Evolutionary conservation across 495 filamentous ascomycete genomes (phyloP).

Genomic region (Hypoxylon trugodes): DNA sequence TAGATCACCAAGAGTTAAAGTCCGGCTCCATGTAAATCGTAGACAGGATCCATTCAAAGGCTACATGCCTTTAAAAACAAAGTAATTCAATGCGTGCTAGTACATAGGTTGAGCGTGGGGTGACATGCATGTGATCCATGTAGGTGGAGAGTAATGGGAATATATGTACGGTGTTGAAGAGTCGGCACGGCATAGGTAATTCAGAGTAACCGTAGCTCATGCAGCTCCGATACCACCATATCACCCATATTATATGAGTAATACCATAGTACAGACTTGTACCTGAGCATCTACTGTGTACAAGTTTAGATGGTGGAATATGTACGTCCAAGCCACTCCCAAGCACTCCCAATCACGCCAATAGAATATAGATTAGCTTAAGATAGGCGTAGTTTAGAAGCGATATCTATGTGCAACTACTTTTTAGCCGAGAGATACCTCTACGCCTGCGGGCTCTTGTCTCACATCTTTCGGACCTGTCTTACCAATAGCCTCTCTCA

Average conservation of each 20-base stretch:
- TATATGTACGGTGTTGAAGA: neutral
- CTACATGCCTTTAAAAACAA: neutral
- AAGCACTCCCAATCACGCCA: too few species aligned
- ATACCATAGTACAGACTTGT: too few species aligned
- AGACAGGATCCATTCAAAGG: constrained; percentile 1
- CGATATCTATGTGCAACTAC: neutral
- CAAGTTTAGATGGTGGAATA: too few species aligned
- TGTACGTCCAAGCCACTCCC: too few species aligned
- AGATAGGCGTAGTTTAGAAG: too few species aligned
- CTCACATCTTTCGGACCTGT: constrained; percentile 26
- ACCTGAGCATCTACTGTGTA: too few species aligned
- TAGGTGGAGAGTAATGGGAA: too few species aligned
- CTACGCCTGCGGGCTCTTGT: constrained; percentile 19
- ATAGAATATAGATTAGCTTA: too few species aligned
- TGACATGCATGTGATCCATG: constrained; percentile 16
- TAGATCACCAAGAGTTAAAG: neutral
- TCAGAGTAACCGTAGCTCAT: neutral
- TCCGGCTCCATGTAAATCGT: constrained; percentile 8
- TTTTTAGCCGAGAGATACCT: constrained; percentile 7
- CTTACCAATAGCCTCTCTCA: constrained; percentile 24
- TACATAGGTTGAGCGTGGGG: neutral
- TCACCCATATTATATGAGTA: too few species aligned
- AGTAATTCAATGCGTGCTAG: neutral
- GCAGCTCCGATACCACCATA: neutral
- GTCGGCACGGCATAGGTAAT: constrained; percentile 1